phyloP scores from a whole-genome alignment of 2,329 filamentous ascomycete species.

The Ophiosphaerella narmari region DNA sequence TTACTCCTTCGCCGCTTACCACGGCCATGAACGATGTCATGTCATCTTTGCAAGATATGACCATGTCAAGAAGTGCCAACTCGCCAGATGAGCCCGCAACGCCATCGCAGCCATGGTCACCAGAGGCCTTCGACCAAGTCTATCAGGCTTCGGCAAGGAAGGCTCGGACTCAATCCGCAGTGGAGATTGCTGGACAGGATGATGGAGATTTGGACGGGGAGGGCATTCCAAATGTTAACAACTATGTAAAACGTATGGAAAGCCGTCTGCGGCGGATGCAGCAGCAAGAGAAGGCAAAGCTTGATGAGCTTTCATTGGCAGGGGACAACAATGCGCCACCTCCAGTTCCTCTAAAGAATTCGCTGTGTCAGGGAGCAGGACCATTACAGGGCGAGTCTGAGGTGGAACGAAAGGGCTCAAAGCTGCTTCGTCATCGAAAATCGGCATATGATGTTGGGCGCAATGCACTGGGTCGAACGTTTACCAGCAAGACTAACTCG shows the following conservation, averaged over 20 bases:
- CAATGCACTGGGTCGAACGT: conserved; percentile 73
- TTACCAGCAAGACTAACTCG: conserved; percentile 85
- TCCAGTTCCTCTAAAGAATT: conserved; percentile 65
- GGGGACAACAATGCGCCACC: conserved; percentile 54
- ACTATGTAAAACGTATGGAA: conserved; percentile 93
- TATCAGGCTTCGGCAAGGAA: conserved; percentile 49
- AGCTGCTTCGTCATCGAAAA: conserved; percentile 63
- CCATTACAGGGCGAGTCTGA: conserved; percentile 44
- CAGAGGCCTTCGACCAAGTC: conserved; percentile 76
- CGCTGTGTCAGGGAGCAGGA: conserved; percentile 47
- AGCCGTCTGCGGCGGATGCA: conserved; percentile 75
- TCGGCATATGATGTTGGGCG: conserved; percentile 79
- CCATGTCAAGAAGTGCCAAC: conserved; percentile 59
- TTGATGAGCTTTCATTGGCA: conserved; percentile 58
- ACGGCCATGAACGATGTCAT: conserved; percentile 99
- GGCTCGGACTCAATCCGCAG: conserved; percentile 67
- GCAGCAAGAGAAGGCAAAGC: conserved; percentile 45
- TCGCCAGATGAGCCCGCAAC: conserved; percentile 61
- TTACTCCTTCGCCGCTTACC: conserved; percentile 85
- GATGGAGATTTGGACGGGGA: conserved; percentile 62
- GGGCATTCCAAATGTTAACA: conserved; percentile 73
- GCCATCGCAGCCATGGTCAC: conserved; percentile 80
- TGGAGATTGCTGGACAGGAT: conserved; percentile 63
- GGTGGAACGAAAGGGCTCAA: conserved; percentile 36
- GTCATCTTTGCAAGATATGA: conserved; percentile 89